Evolutionary conservation across 2,329 filamentous ascomycete genomes (phyloP).

Genomic region (Trichoderma brevicompactum): DNA sequence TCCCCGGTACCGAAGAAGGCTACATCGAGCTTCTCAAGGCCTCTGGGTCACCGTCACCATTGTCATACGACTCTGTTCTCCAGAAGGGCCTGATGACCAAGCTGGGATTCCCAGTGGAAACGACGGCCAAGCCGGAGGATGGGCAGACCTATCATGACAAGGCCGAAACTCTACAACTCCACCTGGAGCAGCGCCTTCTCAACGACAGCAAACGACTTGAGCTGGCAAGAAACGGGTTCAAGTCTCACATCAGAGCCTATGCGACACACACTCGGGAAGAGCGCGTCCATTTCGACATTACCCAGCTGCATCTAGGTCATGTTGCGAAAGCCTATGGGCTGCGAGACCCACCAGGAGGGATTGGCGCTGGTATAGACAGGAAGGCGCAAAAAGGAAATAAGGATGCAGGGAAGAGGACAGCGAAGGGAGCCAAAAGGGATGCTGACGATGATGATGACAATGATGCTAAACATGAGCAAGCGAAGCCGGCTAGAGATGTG

Average conservation of each 20-base stretch:
- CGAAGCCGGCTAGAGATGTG: constrained; percentile 46
- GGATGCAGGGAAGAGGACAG: constrained; percentile 35
- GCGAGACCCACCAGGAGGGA: constrained; percentile 83
- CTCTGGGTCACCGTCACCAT: constrained; percentile 52
- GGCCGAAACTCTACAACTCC: constrained; percentile 62
- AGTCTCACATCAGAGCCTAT: constrained; percentile 91
- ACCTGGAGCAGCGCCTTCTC: constrained; percentile 63
- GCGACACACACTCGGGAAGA: constrained; percentile 90
- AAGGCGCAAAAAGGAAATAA: constrained; percentile 46
- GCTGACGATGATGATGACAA: constrained; percentile 47
- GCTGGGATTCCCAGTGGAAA: constrained; percentile 72
- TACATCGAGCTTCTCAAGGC: constrained; percentile 75
- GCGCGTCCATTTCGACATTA: constrained; percentile 87
- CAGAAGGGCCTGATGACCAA: constrained; percentile 67
- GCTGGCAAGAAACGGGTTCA: constrained; percentile 81
- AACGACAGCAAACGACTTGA: constrained; percentile 72
- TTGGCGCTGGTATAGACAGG: constrained; percentile 63
- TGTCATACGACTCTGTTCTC: constrained; percentile 59
- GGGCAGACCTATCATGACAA: constrained; percentile 53
- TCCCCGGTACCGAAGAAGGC: constrained; percentile 88
- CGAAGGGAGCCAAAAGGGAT: not conserved
- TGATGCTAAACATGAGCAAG: constrained; percentile 37
- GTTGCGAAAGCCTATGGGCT: constrained; percentile 91
- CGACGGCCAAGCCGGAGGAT: constrained; percentile 54
- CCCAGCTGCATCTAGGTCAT: constrained; percentile 87